Evolutionary conservation across 257 asterid genomes (phyloP), one percentile per base, ranked within the genome.

Genomic region (Striga asiatica): DNA sequence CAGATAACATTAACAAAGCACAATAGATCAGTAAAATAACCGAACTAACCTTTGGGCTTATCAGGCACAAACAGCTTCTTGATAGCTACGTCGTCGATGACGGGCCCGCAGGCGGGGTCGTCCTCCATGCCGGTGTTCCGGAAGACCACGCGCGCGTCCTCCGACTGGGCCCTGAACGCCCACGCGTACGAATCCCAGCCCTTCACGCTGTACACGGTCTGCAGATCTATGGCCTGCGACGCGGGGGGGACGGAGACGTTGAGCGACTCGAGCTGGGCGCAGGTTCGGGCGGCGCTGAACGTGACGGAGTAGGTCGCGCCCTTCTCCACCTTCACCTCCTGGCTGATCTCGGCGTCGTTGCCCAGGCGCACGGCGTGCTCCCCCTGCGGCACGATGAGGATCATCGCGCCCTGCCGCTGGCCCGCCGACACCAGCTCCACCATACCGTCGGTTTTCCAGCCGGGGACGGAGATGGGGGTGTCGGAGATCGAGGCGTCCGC

Each of bases 161-260:
- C 92, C 17, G 77, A 81, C 59, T 64, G 66, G 2, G 95, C 84
- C 66, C 74, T 82, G 47, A 91, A 91, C 5, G 95, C 95, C 89
- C 89, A 84, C 45, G 95, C 85, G 71, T 91, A 91, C 6, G 95
- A 64, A 60, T 91, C 98, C 94, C 94, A 91, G 27, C 98, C 98
- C 67, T 82, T 92, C 5, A 87, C 94, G 57, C 81, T 84, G 66
- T 91, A 91, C 20, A 91, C 50, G 0, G 98, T 91, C 78, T 91
- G 98, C 64, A 91, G 66, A 62, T 91, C 98, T n/a, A 91, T 82
- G 69, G 81, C 74, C 81, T 84, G 98, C 3, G 96, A 84, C 0
- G 94, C 93, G 0, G 94, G 89, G 0, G 87, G 89, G 5, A 87
- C 94, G 0, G 98, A 87, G 17, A 91, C 95, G 64, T 91, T 87